Evolutionary conservation across 805 yeast genomes (phyloP).

Genomic region (Cyberlindnera misumaiensis): DNA sequence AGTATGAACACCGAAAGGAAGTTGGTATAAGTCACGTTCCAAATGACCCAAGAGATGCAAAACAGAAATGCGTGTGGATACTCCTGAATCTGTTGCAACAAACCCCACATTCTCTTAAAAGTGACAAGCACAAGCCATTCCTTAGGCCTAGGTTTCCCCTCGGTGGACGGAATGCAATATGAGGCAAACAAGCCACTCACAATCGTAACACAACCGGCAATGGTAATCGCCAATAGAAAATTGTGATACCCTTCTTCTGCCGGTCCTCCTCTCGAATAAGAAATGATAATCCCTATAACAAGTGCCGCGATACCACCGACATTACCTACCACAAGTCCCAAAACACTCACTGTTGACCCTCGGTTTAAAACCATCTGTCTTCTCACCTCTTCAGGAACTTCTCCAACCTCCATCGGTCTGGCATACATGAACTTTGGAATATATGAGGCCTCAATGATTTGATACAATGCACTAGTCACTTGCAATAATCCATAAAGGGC

Average conservation of each 20-base stretch:
- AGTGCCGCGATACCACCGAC: slow-evolving; percentile 33
- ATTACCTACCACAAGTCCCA: slow-evolving; percentile 32
- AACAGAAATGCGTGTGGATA: slow-evolving; percentile 30
- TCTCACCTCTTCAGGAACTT: slow-evolving; percentile 21
- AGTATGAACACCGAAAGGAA: slow-evolving; percentile 31
- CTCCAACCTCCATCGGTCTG: slow-evolving; percentile 2
- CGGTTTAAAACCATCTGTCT: slow-evolving; percentile 22
- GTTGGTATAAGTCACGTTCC: slow-evolving; percentile 33
- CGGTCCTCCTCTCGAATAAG: slow-evolving; percentile 25
- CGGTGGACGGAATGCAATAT: slow-evolving; percentile 26
- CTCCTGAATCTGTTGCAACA: slow-evolving; percentile 23
- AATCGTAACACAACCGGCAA: slow-evolving; percentile 32
- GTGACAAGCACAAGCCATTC: slow-evolving; percentile 24
- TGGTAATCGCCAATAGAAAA: slow-evolving; percentile 32
- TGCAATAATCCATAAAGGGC: slow-evolving; percentile 28
- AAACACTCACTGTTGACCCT: slow-evolving; percentile 31
- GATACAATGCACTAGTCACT: slow-evolving; percentile 27
- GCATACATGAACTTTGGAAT: slow-evolving; percentile 36
- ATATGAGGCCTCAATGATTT: slow-evolving; percentile 34
- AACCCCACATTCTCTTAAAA: slow-evolving; percentile 21
- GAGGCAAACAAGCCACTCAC: slow-evolving; percentile 23
- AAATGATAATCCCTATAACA: slow-evolving; percentile 31
- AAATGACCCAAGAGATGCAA: slow-evolving; percentile 35
- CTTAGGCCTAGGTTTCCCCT: slow-evolving; percentile 24
- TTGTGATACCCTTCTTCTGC: slow-evolving; percentile 26